Evolutionary conservation across 371 early-diverging fungal genomes (phyloP).

Genomic region (Rhizopus sp.): DNA sequence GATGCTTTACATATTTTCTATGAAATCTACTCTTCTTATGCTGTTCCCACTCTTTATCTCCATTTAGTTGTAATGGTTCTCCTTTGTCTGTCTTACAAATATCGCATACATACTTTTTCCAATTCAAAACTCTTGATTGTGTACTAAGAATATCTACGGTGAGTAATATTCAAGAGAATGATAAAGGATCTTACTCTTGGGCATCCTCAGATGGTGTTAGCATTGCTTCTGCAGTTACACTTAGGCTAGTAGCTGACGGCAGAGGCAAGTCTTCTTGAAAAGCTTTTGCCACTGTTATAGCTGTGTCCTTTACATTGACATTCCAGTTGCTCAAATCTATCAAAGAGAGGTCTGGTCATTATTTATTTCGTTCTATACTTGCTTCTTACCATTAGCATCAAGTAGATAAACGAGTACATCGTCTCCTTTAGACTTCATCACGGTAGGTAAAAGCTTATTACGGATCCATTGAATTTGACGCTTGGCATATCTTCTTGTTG

Average conservation of each 20-base stretch:
- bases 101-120: constrained; percentile 67
- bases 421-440: constrained; percentile 27
- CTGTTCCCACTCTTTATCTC: constrained; percentile 70
- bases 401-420: constrained; percentile 66
- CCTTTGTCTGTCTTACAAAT: constrained; percentile 53
- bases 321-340: constrained; percentile 59
- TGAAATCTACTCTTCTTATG: constrained; percentile 67
- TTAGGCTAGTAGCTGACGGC: constrained; percentile 44
- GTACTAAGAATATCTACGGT: constrained; percentile 27
- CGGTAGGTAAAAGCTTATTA: constrained; percentile 75
- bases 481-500: constrained; percentile 88
- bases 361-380: background rate
- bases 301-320: constrained; percentile 53
- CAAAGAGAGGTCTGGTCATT: background rate
- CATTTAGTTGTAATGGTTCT: constrained; percentile 61
- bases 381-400: constrained; percentile 72
- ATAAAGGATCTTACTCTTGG: constrained; percentile 30
- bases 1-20: constrained; percentile 45
- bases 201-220: constrained; percentile 25
- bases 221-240: constrained; percentile 39
- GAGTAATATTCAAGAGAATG: constrained; percentile 1
- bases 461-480: constrained; percentile 89
- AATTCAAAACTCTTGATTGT: constrained; percentile 53
- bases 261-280: constrained; percentile 33
- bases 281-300: constrained; percentile 51